A percentile compares a stretch with the other conserved stretches of the same genome.
Evolutionary conservation across 345 rosid species (phyloP).

Genomic region (Salix caprea): DNA sequence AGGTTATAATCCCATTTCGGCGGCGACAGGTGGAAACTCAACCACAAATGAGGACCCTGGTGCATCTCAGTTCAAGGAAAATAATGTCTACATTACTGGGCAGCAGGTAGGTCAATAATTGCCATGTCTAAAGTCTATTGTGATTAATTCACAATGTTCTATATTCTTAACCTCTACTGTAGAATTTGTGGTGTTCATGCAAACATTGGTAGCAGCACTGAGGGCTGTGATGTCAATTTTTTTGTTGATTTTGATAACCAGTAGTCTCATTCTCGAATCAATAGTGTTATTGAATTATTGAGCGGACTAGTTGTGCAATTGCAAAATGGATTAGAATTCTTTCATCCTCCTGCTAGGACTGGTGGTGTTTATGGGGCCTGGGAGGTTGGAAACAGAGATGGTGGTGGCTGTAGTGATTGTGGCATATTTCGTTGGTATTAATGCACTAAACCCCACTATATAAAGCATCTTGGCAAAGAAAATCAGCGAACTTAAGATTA

Average conservation of each 20-base stretch:
- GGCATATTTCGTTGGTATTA: not conserved
- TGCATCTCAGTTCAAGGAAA: conserved; percentile 76
- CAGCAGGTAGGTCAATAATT: conserved; percentile 56
- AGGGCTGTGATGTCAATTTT: not conserved
- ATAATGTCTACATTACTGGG: conserved; percentile 59
- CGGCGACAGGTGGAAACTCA: conserved; percentile 63
- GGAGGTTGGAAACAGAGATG: not conserved
- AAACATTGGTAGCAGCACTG: not conserved
- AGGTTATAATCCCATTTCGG: conserved; percentile 65
- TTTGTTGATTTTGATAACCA: not conserved
- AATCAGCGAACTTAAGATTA: not conserved
- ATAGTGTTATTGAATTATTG: not conserved
- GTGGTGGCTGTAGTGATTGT: too few relatives aligned
- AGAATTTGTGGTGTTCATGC: not conserved
- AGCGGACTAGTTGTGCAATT: not conserved
- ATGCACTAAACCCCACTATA: not conserved
- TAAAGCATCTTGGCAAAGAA: not conserved
- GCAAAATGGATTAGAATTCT: not conserved
- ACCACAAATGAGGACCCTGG: conserved; percentile 66
- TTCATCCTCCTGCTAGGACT: not conserved
- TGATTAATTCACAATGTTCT: not conserved
- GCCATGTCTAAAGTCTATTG: not conserved
- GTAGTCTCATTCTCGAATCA: not conserved
- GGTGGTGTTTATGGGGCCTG: not conserved
- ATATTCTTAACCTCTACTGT: not conserved